Conservation (phyloP, 331 rosid species). For the Quercus tomentella region DNA sequence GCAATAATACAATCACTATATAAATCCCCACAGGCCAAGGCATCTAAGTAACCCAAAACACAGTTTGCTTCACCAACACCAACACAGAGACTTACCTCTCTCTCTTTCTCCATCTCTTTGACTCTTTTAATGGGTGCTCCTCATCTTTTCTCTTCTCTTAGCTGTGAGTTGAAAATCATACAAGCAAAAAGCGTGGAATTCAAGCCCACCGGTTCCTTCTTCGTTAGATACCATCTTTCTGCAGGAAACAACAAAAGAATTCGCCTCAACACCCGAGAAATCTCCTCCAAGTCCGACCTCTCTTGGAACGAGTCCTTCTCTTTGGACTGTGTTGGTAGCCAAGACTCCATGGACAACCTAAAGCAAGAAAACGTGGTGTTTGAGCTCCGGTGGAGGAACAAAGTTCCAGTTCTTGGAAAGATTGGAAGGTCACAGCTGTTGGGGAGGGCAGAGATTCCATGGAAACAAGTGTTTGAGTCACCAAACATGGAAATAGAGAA, state of each 20-base stretch:
- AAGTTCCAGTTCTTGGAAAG: conserved; percentile 27
- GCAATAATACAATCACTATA: conserved; percentile 1
- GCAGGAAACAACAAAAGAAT: conserved; percentile 30
- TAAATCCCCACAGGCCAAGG: not conserved
- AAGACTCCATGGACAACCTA: conserved; percentile 43
- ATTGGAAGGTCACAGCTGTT: conserved; percentile 52
- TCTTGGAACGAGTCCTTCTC: conserved; percentile 61
- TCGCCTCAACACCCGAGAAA: conserved; percentile 34
- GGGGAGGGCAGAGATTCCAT: conserved; percentile 63
- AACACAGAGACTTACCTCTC: conserved; percentile 11
- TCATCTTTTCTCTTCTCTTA: conserved; percentile 30
- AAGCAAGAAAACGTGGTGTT: conserved; percentile 53
- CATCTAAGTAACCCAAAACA: not conserved
- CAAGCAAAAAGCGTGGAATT: conserved; percentile 51
- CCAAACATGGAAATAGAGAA: conserved; percentile 51
- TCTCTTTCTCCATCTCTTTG: not conserved
- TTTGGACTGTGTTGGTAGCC: conserved; percentile 56
- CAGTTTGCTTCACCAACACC: conserved; percentile 5
- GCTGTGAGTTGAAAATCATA: conserved; percentile 42
- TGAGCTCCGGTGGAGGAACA: conserved; percentile 67
- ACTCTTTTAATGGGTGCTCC: conserved; percentile 36
- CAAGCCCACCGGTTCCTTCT: conserved; percentile 39
- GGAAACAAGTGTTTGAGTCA: conserved; percentile 56
- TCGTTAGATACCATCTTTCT: conserved; percentile 50
- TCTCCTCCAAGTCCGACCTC: conserved; percentile 32